Percentiles rank a stretch among this genome's conserved stretches.
phyloP scores from a whole-genome alignment of 768 basidiomycete genomes.

The Chiua virens region DNA sequence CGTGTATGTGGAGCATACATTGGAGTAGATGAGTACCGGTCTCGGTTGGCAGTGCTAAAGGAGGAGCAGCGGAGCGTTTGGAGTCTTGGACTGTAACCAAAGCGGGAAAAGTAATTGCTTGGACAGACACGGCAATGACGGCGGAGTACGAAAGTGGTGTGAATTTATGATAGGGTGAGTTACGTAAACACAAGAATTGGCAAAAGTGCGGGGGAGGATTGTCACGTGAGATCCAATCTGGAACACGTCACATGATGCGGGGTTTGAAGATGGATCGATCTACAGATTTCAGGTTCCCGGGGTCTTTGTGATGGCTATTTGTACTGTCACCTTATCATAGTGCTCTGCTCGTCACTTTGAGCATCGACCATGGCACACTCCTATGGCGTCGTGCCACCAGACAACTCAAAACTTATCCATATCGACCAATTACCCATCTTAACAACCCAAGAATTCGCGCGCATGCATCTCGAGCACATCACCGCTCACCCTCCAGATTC shows the following conservation, averaged over 20 bases:
- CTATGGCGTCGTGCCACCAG: conserved; percentile 24
- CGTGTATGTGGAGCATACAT: conserved; percentile 97
- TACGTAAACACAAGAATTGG: conserved; percentile 12
- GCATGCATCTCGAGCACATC: conserved; percentile 62
- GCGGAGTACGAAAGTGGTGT: conserved; percentile 12
- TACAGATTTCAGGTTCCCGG: conserved; percentile 17
- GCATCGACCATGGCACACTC: conserved; percentile 13
- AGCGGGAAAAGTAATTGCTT: background rate
- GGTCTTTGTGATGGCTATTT: conserved; percentile 19
- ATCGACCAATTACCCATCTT: conserved; percentile 29
- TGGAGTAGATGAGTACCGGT: conserved; percentile 85
- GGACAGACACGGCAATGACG: conserved; percentile 18
- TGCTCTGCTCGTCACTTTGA: background rate
- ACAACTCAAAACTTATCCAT: background rate
- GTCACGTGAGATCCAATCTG: conserved; percentile 9
- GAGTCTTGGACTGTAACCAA: conserved; percentile 50
- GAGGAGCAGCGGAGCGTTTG: conserved; percentile 62
- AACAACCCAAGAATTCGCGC: conserved; percentile 51
- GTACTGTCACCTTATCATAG: conserved; percentile 16
- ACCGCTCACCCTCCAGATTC: conserved; percentile 75
- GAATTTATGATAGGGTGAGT: too few species aligned
- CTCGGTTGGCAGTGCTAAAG: conserved; percentile 65
- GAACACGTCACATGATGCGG: conserved; percentile 1
- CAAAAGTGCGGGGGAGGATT: conserved; percentile 17
- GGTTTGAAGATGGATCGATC: conserved; percentile 15